phyloP scores from a whole-genome alignment of 2,329 filamentous ascomycete genomes.

The Trichoderma sp. region DNA sequence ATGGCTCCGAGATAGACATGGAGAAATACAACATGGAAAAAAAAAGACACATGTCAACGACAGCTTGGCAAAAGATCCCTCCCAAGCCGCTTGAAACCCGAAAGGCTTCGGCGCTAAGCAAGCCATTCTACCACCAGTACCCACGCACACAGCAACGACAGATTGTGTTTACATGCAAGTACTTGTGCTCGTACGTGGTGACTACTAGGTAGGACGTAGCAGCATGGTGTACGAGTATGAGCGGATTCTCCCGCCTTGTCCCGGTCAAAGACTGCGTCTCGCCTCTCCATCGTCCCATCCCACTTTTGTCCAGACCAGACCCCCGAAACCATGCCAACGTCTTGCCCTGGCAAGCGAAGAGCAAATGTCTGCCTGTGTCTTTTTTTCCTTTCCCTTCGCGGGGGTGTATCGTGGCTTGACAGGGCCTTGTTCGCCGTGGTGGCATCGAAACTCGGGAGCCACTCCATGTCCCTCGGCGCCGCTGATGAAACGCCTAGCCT shows the following conservation, averaged over 20 bases:
- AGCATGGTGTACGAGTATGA: neutral
- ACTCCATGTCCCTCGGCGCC: neutral
- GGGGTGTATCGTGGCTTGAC: slow-evolving; percentile 2
- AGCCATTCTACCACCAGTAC: neutral
- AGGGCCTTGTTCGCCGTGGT: neutral
- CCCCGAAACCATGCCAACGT: neutral
- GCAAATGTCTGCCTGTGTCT: neutral
- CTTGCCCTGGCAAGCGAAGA: neutral
- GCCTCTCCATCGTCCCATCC: neutral
- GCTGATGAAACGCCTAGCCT: slow-evolving; percentile 14
- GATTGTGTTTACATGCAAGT: neutral
- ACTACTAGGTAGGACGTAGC: neutral
- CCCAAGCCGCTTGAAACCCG: neutral
- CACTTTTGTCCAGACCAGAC: slow-evolving; percentile 1
- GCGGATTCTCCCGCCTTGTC: neutral
- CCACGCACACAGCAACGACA: neutral
- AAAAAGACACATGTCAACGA: neutral
- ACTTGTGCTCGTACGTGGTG: neutral
- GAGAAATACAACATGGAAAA: neutral
- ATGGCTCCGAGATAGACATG: neutral
- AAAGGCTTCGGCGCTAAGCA: slow-evolving; percentile 2
- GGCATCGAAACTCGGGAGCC: neutral
- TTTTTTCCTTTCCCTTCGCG: neutral
- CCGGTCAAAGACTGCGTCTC: neutral
- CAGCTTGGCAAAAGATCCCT: neutral